Evolutionary conservation across 2,329 filamentous ascomycete genomes (phyloP), one percentile per base, ranked within the genome.

Genomic region (Orbilia ellipsospora): DNA sequence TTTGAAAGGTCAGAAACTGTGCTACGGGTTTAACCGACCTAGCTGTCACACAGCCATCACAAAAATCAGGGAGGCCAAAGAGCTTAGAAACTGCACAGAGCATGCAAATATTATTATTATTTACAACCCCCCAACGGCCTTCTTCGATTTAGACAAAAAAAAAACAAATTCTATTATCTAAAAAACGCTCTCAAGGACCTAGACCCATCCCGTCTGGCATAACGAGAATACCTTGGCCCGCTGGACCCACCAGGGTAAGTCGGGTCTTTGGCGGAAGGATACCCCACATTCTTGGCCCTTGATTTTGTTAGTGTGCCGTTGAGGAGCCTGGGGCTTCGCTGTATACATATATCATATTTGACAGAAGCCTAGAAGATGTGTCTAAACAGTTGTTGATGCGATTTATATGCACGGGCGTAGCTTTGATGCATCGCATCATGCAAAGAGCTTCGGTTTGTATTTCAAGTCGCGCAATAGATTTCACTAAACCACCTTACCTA

Each of bases 21-120:
- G 55, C 65, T 73, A 61, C 61, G 68, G 68, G 68, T 61, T 73
- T 73, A 67, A 57, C 55, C 61, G 48, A 66, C 31, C 56, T 45
- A 16, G 52, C 48, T 23, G 40, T 31, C 13, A 48, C 62, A 23
- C 62, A 20, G 60, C 57, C 66, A 57, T 52, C 16, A 52, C 36
- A 36, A n/a, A 36, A 42, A 56, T 55, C 18, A 54, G 48, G 18
- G 23, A 50, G 15, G 18, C 16, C 18, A 13, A 54, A 48, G 28
- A n/a, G 12, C 28, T 28, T 31, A 57, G 26, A 16, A 10, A 31
- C 51, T n/a, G 31, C 20, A 18, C 10, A 48, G 13, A 8, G 55
- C 55, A 48, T 57, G 45, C 23, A 54, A 52, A 31, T 73, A 65
- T 59, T 26, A 51, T 67, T 73, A 65, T 59, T 26, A 51, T 67